Evolutionary conservation across 2,329 filamentous ascomycete species (phyloP).

Genomic region (Phoma sp.): DNA sequence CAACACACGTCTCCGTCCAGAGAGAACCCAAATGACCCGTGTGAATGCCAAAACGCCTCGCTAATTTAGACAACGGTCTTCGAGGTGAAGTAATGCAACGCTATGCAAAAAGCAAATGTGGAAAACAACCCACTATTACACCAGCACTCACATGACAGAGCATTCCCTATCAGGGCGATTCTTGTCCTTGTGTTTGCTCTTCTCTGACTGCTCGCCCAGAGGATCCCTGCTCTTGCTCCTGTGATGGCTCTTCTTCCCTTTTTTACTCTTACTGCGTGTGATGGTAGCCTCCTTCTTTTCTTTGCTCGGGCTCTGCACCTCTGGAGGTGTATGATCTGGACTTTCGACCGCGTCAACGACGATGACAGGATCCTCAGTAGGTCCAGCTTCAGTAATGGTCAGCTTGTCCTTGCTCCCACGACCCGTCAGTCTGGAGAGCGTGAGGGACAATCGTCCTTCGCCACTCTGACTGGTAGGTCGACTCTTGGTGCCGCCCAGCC

Average conservation of each 20-base stretch:
- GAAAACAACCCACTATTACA: background rate
- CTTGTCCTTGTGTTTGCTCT: constrained; percentile 36
- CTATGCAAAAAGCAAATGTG: constrained; percentile 4
- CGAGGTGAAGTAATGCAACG: constrained; percentile 4
- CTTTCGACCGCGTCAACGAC: constrained; percentile 30
- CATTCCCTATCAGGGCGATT: constrained; percentile 53
- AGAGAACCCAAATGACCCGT: background rate
- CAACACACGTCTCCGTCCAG: background rate
- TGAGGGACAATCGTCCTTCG: constrained; percentile 51
- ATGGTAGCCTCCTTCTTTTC: constrained; percentile 34
- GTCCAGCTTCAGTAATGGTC: constrained; percentile 24
- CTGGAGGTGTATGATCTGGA: constrained; percentile 3
- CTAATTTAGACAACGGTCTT: constrained; percentile 24
- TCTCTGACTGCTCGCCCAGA: constrained; percentile 34
- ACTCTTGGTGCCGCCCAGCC: constrained; percentile 45
- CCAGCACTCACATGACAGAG: constrained; percentile 49
- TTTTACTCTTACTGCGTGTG: constrained; percentile 40
- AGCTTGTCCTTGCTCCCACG: constrained; percentile 53
- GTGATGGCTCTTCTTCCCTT: constrained; percentile 43
- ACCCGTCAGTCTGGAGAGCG: constrained; percentile 48
- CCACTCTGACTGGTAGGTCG: constrained; percentile 52
- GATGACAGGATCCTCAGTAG: constrained; percentile 37
- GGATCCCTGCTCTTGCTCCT: constrained; percentile 51
- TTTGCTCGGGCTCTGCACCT: constrained; percentile 23
- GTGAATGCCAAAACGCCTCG: constrained; percentile 30